These are phyloP conservation scores for Penicillium sp. DNA, from an alignment of 2,329 filamentous ascomycete genomes.

Conservation along the genomic window DNA sequence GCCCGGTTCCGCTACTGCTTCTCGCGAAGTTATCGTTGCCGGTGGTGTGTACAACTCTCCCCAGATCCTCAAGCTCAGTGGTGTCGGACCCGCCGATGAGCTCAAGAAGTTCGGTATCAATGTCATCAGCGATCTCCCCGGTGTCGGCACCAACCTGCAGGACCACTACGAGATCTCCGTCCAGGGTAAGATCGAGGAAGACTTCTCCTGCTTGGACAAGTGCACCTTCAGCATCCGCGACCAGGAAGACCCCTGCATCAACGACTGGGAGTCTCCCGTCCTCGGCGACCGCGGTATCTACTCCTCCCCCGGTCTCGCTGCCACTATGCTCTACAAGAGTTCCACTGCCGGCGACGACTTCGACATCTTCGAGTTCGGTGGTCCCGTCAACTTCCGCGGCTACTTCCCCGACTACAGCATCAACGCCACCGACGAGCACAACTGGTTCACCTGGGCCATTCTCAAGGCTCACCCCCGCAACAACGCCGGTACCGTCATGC, in stretches of 20 bases:
- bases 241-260: slow-evolving; percentile 43
- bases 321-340: slow-evolving; percentile 45
- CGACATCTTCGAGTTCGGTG: slow-evolving; percentile 57
- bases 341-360: slow-evolving; percentile 45
- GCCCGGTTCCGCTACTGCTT: slow-evolving; percentile 44
- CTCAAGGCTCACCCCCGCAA: slow-evolving; percentile 66
- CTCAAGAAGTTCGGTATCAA: slow-evolving; percentile 57
- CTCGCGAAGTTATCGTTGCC: slow-evolving; percentile 49
- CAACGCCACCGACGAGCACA: slow-evolving; percentile 38
- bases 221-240: slow-evolving; percentile 30
- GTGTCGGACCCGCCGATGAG: slow-evolving; percentile 60
- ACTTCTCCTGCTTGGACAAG: slow-evolving; percentile 32
- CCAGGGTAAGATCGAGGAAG: slow-evolving; percentile 53
- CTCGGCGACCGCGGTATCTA: slow-evolving; percentile 43
- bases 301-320: slow-evolving; percentile 54
- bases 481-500: slow-evolving; percentile 59
- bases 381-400: slow-evolving; percentile 56
- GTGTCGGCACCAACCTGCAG: slow-evolving; percentile 65
- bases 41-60: slow-evolving; percentile 64
- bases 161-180: slow-evolving; percentile 55
- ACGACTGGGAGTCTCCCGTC: slow-evolving; percentile 43
- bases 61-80: slow-evolving; percentile 65
- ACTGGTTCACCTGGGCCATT: slow-evolving; percentile 48
- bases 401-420: slow-evolving; percentile 49
- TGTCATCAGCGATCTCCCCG: slow-evolving; percentile 57